Conservation (phyloP, 495 filamentous ascomycete genomes). For the Cryomyces minteri region DNA sequence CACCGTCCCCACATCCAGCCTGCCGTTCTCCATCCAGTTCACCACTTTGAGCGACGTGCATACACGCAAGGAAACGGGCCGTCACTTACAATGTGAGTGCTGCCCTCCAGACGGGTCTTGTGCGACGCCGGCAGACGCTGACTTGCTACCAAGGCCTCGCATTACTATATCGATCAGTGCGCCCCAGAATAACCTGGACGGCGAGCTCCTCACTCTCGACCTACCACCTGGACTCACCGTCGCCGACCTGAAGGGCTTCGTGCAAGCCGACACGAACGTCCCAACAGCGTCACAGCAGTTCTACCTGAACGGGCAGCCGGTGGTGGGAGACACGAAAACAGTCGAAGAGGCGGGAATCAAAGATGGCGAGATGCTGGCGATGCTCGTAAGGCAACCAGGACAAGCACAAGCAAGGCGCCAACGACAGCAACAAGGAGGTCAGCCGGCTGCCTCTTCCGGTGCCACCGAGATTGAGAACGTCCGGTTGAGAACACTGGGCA, state of each 20-base stretch:
- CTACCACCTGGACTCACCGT: constrained; percentile 72
- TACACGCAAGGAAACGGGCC: too few relatives aligned
- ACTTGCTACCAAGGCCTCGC: constrained; percentile 28
- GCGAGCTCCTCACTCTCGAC: constrained; percentile 69
- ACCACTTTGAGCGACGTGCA: too few relatives aligned
- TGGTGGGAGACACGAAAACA: constrained; percentile 58
- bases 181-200: constrained; percentile 45
- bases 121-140: background rate
- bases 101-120: background rate
- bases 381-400: constrained; percentile 37
- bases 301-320: constrained; percentile 76
- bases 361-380: constrained; percentile 83
- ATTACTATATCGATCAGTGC: constrained; percentile 73
- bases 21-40: too few relatives aligned
- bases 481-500: constrained; percentile 60
- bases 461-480: constrained; percentile 61
- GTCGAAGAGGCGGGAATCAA: constrained; percentile 64
- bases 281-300: constrained; percentile 45
- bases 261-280: constrained; percentile 44
- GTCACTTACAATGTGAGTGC: too few relatives aligned
- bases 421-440: constrained; percentile 16
- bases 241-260: constrained; percentile 67
- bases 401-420: constrained; percentile 6
- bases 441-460: constrained; percentile 4
- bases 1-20: too few relatives aligned